Conservation (phyloP, 2,329 filamentous ascomycete species). For the Neocucurbitaria cava region DNA sequence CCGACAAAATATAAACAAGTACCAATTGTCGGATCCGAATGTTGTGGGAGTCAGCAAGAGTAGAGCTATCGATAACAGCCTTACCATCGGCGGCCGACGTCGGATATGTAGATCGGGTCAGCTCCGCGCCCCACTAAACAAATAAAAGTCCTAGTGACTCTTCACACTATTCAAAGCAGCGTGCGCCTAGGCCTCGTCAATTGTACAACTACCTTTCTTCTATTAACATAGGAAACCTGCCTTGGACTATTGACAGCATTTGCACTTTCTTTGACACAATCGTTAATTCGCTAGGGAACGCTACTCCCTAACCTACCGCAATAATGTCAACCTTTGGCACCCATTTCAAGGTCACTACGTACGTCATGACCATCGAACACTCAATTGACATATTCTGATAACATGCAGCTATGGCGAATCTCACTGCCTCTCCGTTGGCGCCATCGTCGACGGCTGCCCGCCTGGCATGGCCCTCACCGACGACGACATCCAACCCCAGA, state of each 20-base stretch:
- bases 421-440: constrained; percentile 91
- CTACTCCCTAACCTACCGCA: constrained; percentile 12
- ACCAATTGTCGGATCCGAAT: constrained; percentile 1
- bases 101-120: constrained; percentile 21
- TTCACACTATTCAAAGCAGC: constrained; percentile 19
- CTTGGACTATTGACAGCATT: constrained; percentile 2
- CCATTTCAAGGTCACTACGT: constrained; percentile 84
- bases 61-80: constrained; percentile 7
- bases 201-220: background rate
- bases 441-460: constrained; percentile 92
- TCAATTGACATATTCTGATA: constrained; percentile 19
- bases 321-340: constrained; percentile 78
- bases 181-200: constrained; percentile 9
- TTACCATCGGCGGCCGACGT: constrained; percentile 11
- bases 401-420: constrained; percentile 75
- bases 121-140: constrained; percentile 30
- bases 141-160: constrained; percentile 31
- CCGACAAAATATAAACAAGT: background rate
- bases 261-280: constrained; percentile 1
- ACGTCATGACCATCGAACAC: constrained; percentile 46
- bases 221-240: background rate
- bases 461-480: constrained; percentile 87
- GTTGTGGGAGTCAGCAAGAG: background rate
- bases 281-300: constrained; percentile 5
- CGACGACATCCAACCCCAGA: constrained; percentile 89